Percentiles rank a stretch among this genome's conserved stretches.
Conservation (phyloP, 305 asterid species). For the Rubia peregrina region DNA sequence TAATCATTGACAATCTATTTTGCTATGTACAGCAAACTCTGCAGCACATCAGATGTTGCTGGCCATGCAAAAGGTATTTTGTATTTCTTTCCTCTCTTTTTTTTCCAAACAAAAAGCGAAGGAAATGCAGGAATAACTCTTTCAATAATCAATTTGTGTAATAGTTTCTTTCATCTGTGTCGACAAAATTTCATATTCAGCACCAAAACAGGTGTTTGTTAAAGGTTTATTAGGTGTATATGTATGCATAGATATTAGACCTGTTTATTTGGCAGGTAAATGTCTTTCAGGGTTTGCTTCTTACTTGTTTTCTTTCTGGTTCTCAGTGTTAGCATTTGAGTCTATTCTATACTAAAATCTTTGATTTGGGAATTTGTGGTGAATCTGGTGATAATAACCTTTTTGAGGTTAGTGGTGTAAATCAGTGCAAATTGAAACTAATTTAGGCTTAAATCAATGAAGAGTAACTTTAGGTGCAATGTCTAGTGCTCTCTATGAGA, state of each 20-base stretch:
- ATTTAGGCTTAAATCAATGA: not conserved
- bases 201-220: not conserved
- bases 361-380: not conserved
- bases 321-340: not conserved
- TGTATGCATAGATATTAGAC: not conserved
- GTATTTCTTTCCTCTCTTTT: not conserved
- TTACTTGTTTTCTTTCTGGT: not conserved
- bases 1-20: slow-evolving; percentile 12
- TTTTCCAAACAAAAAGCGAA: not conserved
- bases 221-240: not conserved
- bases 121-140: not conserved
- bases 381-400: not conserved
- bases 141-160: too few relatives aligned
- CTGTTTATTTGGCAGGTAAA: not conserved
- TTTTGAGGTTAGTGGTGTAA: not conserved
- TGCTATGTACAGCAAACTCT: slow-evolving; percentile 46
- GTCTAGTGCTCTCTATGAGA: not conserved
- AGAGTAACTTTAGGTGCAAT: not conserved
- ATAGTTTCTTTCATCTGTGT: not conserved
- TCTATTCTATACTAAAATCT: not conserved
- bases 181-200: not conserved
- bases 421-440: not conserved
- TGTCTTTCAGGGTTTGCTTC: not conserved
- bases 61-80: slow-evolving; percentile 41
- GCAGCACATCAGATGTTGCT: slow-evolving; percentile 29